Conservation (phyloP, 2,329 filamentous ascomycete species). For the Metarhizium robertsii region DNA sequence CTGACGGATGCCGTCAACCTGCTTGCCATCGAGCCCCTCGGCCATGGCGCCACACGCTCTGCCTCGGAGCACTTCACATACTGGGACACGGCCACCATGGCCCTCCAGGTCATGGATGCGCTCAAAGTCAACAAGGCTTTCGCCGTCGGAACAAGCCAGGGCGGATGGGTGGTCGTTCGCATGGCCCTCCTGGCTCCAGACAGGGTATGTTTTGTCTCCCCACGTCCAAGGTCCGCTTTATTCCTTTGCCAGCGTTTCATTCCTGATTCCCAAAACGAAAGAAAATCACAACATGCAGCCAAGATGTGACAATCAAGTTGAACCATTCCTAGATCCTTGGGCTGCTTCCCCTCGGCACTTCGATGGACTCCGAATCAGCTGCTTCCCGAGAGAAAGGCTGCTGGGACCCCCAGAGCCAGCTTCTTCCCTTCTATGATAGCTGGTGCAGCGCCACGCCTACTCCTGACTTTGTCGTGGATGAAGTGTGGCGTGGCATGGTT, state of each 20-base stretch:
- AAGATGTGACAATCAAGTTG: neutral
- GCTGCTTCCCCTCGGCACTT: slow-evolving; percentile 38
- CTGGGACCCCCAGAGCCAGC: slow-evolving; percentile 37
- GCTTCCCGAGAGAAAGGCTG: slow-evolving; percentile 35
- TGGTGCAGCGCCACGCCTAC: slow-evolving; percentile 30
- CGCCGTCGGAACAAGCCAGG: slow-evolving; percentile 41
- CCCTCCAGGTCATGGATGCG: slow-evolving; percentile 44
- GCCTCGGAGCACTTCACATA: slow-evolving; percentile 41
- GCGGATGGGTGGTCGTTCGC: slow-evolving; percentile 39
- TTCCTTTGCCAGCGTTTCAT: neutral
- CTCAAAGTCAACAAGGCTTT: slow-evolving; percentile 38
- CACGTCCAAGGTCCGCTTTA: neutral
- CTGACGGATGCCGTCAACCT: slow-evolving; percentile 36
- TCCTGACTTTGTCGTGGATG: slow-evolving; percentile 37
- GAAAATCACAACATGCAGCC: neutral
- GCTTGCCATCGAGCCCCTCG: slow-evolving; percentile 42
- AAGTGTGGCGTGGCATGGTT: slow-evolving; percentile 36
- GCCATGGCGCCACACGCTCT: slow-evolving; percentile 37
- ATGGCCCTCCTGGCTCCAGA: slow-evolving; percentile 42
- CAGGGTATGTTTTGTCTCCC: slow-evolving; percentile 24
- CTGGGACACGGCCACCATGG: slow-evolving; percentile 46
- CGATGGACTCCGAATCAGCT: slow-evolving; percentile 43
- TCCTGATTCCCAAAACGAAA: neutral
- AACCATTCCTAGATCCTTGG: slow-evolving; percentile 30
- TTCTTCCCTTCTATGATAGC: slow-evolving; percentile 30